Conservation (phyloP, 176 grass and related monocot genomes). For the Avena atlantica region DNA sequence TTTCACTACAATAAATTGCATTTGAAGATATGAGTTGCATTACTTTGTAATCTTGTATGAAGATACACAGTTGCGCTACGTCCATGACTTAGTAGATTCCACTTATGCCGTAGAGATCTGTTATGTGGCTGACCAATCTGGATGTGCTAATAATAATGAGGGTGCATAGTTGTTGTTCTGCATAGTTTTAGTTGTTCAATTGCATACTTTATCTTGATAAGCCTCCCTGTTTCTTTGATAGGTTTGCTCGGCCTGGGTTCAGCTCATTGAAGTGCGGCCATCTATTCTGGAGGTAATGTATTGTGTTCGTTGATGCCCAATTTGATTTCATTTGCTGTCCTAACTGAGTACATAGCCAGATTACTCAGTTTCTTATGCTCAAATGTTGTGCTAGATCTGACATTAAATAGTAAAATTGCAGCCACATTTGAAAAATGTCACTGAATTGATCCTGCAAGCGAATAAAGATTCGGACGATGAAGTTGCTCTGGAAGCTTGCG, state of each 20-base stretch:
- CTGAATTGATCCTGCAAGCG: constrained; percentile 87
- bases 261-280: constrained; percentile 91
- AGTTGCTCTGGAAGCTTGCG: constrained; percentile 93
- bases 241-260: constrained; percentile 97
- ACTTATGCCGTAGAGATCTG: constrained; percentile 8
- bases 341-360: constrained; percentile 1
- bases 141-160: constrained; percentile 15
- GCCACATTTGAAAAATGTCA: constrained; percentile 92
- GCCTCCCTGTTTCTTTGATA: constrained; percentile 41
- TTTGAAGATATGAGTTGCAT: background rate
- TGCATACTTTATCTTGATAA: constrained; percentile 21
- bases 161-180: background rate
- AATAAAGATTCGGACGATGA: constrained; percentile 96
- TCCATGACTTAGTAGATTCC: constrained; percentile 15
- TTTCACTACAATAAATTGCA: background rate
- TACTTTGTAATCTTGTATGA: constrained; percentile 32
- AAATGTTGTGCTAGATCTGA: constrained; percentile 42
- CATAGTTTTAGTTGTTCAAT: constrained; percentile 17
- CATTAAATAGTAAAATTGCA: constrained; percentile 52
- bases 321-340: constrained; percentile 27
- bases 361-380: constrained; percentile 34
- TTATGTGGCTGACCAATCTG: constrained; percentile 26
- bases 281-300: constrained; percentile 85
- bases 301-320: background rate
- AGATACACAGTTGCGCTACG: background rate